Base-by-base conservation (phyloP, 257 asterid genomes). In the Dorcoceras hygrometricum region DNA sequence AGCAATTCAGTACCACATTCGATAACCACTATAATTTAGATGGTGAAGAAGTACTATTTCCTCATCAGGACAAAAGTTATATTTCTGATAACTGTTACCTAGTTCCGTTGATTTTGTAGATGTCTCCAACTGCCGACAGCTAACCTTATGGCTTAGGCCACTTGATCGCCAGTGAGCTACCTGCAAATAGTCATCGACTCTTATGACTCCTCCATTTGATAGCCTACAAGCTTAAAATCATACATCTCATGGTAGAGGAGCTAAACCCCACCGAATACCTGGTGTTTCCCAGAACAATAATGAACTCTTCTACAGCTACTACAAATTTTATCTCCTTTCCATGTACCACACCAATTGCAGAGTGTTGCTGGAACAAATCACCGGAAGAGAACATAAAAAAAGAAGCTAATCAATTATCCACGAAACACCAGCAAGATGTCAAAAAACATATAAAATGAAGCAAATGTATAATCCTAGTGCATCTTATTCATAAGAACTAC, bases 321-420 rank as follows among this genome's bases (percentile, higher is more conserved):
- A 69, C 97, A 93, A 68, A 82, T 63, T 74, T 93, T 90, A 81
- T 86, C 92, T 57, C 96, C 97, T 80, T 78, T 88, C 96, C 96
- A 93, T 4, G 95, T 85, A 75, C 89, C 95, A 73, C 99, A 93
- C 97, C 97, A 93, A 68, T 81, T 71, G 70, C 99, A 93, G 24
- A 85, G 92, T 65, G 71, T 25, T 60, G 86, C 99, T 90, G 85
- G 25, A 65, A 79, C 53, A 70, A 31, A 39, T 34, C 46, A 60
- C 19, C 26, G 6, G 61, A 39, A n/a, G n/a, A 73, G 51, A 50
- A 66, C 20, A 66, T 11, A 34, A 34, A 34, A 2, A 34, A 1
- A 7, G 50, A 39, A 39, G 50, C 50, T 11, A 39, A 39, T 39
- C 50, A 10, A 39, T 12, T 39, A 36, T 39, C 11, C 50, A 39